phyloP scores from a whole-genome alignment of 2,329 filamentous ascomycete species.

The Ciborinia camelliae region DNA sequence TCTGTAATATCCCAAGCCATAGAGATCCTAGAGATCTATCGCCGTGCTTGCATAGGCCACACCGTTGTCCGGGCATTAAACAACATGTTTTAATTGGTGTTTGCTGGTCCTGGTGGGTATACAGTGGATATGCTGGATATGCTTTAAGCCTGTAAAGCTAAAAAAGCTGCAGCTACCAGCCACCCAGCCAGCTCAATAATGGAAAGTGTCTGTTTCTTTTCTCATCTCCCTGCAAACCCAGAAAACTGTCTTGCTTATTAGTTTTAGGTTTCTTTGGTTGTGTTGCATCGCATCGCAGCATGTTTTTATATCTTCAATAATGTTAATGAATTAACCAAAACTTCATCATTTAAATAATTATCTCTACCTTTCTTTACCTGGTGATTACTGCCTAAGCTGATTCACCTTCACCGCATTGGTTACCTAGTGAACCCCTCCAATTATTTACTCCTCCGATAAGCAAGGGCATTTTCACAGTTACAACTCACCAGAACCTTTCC shows the following conservation, averaged over 20 bases:
- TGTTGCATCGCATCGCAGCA: no score
- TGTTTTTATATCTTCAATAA: neutral
- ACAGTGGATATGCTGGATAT: constrained; percentile 9
- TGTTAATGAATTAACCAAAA: constrained; percentile 11
- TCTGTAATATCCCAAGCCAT: neutral
- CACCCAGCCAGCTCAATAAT: no score
- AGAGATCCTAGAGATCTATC: neutral
- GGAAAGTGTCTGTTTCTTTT: constrained; percentile 8
- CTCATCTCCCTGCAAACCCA: constrained; percentile 20
- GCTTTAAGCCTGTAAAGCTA: no score
- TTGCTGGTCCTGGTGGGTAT: neutral
- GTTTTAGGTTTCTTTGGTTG: neutral
- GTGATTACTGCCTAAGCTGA: neutral
- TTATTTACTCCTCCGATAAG: constrained; percentile 17
- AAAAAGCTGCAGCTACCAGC: constrained; percentile 19
- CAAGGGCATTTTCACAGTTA: constrained; percentile 14
- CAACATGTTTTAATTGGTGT: neutral
- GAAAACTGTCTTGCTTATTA: constrained; percentile 12
- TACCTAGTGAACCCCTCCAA: constrained; percentile 15
- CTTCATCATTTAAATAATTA: constrained; percentile 9
- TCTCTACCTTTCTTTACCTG: neutral
- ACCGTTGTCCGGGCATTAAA: neutral
- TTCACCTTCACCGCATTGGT: constrained; percentile 5
- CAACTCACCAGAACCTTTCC: constrained; percentile 4
- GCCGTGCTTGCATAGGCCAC: neutral